Evolutionary conservation across 768 basidiomycete species (phyloP), one percentile per base, ranked within the genome.

Genomic region (Suillus placidus): DNA sequence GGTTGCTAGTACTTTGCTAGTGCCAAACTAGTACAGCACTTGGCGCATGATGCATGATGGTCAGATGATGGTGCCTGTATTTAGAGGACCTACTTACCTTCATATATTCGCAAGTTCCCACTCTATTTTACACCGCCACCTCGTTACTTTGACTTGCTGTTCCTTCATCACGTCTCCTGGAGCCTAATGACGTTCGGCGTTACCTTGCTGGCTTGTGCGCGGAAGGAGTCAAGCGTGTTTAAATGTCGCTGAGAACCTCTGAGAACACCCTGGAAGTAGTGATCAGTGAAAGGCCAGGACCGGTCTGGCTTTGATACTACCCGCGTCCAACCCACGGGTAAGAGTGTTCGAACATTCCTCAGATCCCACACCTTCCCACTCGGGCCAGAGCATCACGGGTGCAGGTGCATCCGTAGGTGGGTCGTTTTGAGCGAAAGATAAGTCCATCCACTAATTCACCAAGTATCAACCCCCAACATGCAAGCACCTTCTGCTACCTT

Each of bases 51-150:
- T 47, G 9, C 12, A 13, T 45, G 20, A 20, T 49, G 45, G 3
- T 13, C 12, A 12, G 37, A 37, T 38, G 37, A 8, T 16, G 10
- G 47, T 49, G 23, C 47, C 23, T 26, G 12, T 3, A 23, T 23
- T 13, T 13, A 23, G 23, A 3, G 8, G n/a, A 45, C 43, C 43
- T n/a, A 20, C 43, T n/a, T 43, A 43, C 45, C 4, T 20, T 18
- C 34, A 35, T 35, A 35, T 40, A 40, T 40, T 40, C 40, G 38
- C 5, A 43, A 23, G n/a, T 52, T 54, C 52, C 52, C 52, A 32
- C 52, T 9, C 52, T 54, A 54, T 54, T 32, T 51, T 20, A 51
- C 52, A 54, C 52, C 9, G 52, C 52, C 52, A 54, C 26, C 14
- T 51, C 13, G 6, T 16, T 38, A 42, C 40, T 16, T 42, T 2